Base-by-base conservation (phyloP, 2,329 filamentous ascomycete genomes). In the Tolypocladium endophyticum region DNA sequence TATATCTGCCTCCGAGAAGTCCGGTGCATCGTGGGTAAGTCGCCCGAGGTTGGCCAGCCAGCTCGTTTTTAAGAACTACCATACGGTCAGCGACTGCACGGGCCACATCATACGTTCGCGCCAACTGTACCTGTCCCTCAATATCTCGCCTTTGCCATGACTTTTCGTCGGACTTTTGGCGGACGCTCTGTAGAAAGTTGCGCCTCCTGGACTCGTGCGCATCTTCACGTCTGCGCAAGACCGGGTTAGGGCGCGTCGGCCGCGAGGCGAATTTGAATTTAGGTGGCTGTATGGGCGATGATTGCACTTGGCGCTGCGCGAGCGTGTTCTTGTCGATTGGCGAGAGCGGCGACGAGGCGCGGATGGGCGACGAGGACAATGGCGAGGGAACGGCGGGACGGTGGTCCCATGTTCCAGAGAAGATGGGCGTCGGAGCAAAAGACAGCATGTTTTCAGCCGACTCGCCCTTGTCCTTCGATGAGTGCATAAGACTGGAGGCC, bases 121-220 rank as follows among this genome's bases (percentile, higher is more conserved):
- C 33, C 30, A 20, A 14, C 11, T 12, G 0, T 35, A 76, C 75
- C 64, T 76, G 72, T 65, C 87, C 84, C 65, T 88, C 85, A 3
- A 86, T 84, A 33, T 85, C 84, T 64, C 86, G 76, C 57, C 80
- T 76, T 65, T 82, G 77, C 79, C 85, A 87, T 28, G 76, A 74
- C 66, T 76, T 80, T 35, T 88, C 83, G 50, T 87, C 83, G 3
- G 79, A 75, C 47, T 82, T 79, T 66, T 84, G 80, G 61, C 83
- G 78, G 23, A 88, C 85, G 57, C 80, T 88, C 68, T 85, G 83
- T 61, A 93, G 74, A 66, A 93, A 93, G 59, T 88, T 76, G 38
- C 82, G 81, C 55, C 89, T 78, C 60, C 89, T 77, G 58, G 81
- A 77, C 68, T 90, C 86, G 59, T 85, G 83, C 0, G 79, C 77